A percentile compares a stretch with the other conserved stretches of the same genome.
These are phyloP conservation scores for Achaetomium macrosporum DNA, from an alignment of 2,329 filamentous ascomycete genomes.

Conservation along the genomic window DNA sequence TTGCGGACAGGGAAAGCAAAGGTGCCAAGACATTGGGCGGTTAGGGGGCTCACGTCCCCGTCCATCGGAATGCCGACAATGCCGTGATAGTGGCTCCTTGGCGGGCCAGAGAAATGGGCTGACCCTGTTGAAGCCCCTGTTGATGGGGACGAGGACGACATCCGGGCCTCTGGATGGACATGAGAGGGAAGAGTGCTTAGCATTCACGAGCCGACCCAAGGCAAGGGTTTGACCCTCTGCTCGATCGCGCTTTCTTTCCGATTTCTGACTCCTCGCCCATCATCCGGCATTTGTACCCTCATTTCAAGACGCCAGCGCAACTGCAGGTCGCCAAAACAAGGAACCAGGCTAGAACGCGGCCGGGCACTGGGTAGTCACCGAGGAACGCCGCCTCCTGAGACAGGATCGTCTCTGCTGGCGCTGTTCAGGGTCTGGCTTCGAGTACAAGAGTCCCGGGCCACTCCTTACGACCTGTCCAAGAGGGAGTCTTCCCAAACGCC, in stretches of 20 bases:
- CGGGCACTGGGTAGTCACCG: not conserved
- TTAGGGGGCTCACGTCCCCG: too few species aligned
- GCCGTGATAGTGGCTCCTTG: too few species aligned
- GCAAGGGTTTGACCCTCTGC: not conserved
- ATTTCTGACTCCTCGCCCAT: not conserved
- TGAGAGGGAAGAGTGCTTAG: too few species aligned
- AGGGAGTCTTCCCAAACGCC: too few species aligned
- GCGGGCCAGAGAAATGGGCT: too few species aligned
- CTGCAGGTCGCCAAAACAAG: constrained; percentile 11
- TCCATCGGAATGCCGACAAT: too few species aligned
- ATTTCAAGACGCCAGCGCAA: not conserved
- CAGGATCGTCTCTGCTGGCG: not conserved
- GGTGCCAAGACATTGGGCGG: too few species aligned
- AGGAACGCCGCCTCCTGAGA: not conserved
- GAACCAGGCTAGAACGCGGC: not conserved
- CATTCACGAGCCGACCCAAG: not conserved
- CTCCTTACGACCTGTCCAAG: not conserved
- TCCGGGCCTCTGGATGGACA: too few species aligned
- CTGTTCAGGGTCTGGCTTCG: not conserved
- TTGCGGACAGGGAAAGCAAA: too few species aligned
- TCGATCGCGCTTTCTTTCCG: not conserved
- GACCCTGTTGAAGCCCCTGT: too few species aligned
- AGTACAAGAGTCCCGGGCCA: constrained; percentile 3
- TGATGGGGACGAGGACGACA: too few species aligned
- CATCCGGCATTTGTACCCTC: not conserved